phyloP scores from a whole-genome alignment of 352 stramenopile genomes.

The Phytophthora kernoviae region DNA sequence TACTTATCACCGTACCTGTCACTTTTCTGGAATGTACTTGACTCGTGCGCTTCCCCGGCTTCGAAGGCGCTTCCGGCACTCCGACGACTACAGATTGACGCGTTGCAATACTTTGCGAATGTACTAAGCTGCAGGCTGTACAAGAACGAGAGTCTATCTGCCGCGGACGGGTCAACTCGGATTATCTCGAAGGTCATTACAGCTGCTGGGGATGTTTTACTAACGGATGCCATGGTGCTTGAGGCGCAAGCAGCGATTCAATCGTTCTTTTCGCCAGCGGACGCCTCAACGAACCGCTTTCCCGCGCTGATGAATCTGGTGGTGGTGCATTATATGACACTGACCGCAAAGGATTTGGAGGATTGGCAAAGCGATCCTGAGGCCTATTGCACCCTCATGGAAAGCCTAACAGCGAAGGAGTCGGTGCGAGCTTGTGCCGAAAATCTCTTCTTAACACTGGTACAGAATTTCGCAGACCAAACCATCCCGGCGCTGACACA shows the following conservation, averaged over 20 bases:
- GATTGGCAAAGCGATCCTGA: conserved; percentile 79
- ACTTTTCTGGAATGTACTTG: conserved; percentile 70
- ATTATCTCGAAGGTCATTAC: conserved; percentile 83
- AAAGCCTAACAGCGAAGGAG: conserved; percentile 80
- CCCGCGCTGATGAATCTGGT: conserved; percentile 65
- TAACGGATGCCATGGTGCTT: conserved; percentile 80
- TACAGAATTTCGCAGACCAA: conserved; percentile 74
- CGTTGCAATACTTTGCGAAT: conserved; percentile 83
- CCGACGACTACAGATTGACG: conserved; percentile 63
- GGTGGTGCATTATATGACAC: conserved; percentile 80
- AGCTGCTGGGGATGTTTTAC: conserved; percentile 68
- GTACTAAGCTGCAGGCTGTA: conserved; percentile 83
- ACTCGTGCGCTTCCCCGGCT: conserved; percentile 19
- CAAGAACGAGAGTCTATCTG: conserved; percentile 69
- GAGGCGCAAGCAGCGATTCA: conserved; percentile 65
- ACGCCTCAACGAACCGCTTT: conserved; percentile 40
- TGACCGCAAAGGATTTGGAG: conserved; percentile 60
- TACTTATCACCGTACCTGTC: conserved; percentile 70
- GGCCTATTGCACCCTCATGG: conserved; percentile 61
- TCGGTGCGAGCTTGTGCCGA: conserved; percentile 82
- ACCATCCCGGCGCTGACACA: conserved; percentile 75
- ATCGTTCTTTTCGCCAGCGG: conserved; percentile 52
- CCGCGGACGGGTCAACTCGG: conserved; percentile 40
- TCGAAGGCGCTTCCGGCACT: conserved; percentile 20
- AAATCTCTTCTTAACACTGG: conserved; percentile 82